Evolutionary conservation across 176 grass and related monocot genomes (phyloP).

Genomic region (Triticum urartu): DNA sequence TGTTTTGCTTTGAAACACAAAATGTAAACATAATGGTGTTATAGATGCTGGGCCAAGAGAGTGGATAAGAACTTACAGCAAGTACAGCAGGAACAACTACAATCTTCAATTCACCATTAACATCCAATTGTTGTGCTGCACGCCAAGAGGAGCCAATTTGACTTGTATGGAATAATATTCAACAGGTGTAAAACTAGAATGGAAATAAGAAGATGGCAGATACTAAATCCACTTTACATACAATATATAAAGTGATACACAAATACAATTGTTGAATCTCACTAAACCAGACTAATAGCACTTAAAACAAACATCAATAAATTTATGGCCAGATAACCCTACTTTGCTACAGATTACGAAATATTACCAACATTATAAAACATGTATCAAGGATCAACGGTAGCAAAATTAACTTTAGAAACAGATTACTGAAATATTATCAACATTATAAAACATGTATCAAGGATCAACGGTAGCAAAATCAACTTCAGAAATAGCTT

Average conservation of each 20-base stretch:
- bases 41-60: constrained; percentile 15
- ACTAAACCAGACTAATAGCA: constrained; percentile 4
- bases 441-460: neutral
- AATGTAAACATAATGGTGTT: neutral
- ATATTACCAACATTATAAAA: neutral
- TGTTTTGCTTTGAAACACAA: neutral
- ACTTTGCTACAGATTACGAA: neutral
- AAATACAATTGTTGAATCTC: neutral
- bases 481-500: neutral
- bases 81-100: constrained; percentile 71
- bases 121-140: constrained; percentile 66
- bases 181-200: neutral
- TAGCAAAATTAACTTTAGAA: neutral
- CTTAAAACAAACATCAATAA: neutral
- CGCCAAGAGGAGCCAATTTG: constrained; percentile 3
- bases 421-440: neutral
- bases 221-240: neutral
- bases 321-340: neutral
- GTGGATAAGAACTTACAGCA: constrained; percentile 55
- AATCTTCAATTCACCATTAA: constrained; percentile 73
- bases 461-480: neutral
- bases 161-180: neutral
- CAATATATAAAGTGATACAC: neutral
- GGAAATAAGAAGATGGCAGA: neutral
- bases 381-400: neutral